Evolutionary conservation across 2,329 filamentous ascomycete species (phyloP).

Genomic region (Rhinocladiella mackenziei): DNA sequence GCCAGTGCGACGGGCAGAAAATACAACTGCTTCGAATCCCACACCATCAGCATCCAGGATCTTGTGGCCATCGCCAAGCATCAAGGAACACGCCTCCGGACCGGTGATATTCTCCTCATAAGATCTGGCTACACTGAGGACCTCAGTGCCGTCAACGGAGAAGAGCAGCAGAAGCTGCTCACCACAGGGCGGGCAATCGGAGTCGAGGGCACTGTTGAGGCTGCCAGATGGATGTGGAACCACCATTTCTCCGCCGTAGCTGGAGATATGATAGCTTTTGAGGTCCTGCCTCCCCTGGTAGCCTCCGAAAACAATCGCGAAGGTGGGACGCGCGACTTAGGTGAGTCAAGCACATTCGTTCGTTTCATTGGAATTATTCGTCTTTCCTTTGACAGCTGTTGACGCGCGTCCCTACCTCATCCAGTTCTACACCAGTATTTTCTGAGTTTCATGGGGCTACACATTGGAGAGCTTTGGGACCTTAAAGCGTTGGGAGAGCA

Average conservation of each 20-base stretch:
- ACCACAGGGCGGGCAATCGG: constrained; percentile 43
- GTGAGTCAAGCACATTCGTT: no score
- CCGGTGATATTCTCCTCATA: constrained; percentile 64
- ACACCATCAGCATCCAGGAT: constrained; percentile 51
- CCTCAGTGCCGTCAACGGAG: constrained; percentile 46
- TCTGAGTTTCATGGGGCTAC: no score
- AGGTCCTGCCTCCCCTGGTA: constrained; percentile 46
- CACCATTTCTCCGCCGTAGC: constrained; percentile 55
- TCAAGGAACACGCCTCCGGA: constrained; percentile 52
- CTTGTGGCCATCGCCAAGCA: constrained; percentile 56
- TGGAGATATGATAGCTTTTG: constrained; percentile 54
- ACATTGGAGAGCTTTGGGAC: no score
- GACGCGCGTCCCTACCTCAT: no score
- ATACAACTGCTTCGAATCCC: constrained; percentile 39
- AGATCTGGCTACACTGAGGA: constrained; percentile 61
- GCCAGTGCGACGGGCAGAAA: constrained; percentile 38
- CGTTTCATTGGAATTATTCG: no score
- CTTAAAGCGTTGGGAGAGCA: no score
- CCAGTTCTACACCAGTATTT: no score
- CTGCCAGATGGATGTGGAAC: constrained; percentile 57
- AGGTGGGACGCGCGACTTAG: constrained; percentile 36
- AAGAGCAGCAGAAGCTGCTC: constrained; percentile 35
- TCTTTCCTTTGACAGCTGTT: no score
- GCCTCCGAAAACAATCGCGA: constrained; percentile 16
- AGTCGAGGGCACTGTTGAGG: constrained; percentile 47